Base-by-base conservation (phyloP, 169 alveolate species). In the Babesia ovis region DNA sequence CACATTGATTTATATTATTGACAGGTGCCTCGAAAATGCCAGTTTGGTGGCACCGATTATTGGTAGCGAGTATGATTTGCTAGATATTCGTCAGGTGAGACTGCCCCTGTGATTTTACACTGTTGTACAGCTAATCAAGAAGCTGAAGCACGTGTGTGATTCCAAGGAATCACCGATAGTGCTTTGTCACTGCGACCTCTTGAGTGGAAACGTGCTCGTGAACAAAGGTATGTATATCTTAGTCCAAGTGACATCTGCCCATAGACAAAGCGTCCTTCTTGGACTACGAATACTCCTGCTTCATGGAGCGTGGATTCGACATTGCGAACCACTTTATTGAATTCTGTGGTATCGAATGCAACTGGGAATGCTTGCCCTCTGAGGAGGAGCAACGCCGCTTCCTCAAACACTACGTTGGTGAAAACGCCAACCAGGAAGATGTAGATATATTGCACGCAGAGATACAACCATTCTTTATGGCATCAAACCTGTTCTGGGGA, bases 311-410 rank as follows among this genome's bases (percentile, higher is more conserved):
- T 12, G 93, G 89, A 8, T 89, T 51, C 46, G 93, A 89, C 69
- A 89, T 89, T n/a, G 91, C 93, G 5, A 89, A 89, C 61, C 93
- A 89, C 66, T 82, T 89, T 29, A 70, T 61, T 27, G 93, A 89
- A 39, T 73, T 81, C 79, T 82, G 83, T 20, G 89, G 60, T 39
- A 48, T 80, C 14, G 83, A 84, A 34, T 68, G 89, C 58, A 80
- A 83, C 22, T 81, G 89, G 90, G 75, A 57, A 11, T 31, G 48
- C 41, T 31, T 79, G 43, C 93, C 93, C 6, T 29, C 34, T 5
- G 75, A 45, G 25, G 85, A 58, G 22, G 89, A 67, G 35, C 85
- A 83, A 62, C 72, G 83, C 42, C 29, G 69, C 41, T 89, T 89
- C 56, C 53, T 85, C n/a, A 14, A 2, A 4, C 31, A 45, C 25